These are phyloP conservation scores for Zygosaccharomyces gambellarensis DNA, from an alignment of 805 yeast species.

Conservation along the genomic window DNA sequence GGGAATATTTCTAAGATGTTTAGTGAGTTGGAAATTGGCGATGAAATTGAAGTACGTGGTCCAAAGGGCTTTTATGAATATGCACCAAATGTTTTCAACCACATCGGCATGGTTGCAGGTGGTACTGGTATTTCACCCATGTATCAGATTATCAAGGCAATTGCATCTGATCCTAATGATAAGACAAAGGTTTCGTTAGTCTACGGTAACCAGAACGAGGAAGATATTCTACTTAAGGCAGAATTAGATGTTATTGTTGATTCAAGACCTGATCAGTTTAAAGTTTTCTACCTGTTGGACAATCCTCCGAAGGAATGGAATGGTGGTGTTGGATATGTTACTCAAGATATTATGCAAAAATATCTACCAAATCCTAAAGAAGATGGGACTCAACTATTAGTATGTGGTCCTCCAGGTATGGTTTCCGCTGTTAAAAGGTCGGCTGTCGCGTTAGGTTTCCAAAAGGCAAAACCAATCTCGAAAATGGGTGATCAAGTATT, in stretches of 20 bases:
- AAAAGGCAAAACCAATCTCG: slow-evolving; percentile 82
- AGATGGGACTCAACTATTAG: slow-evolving; percentile 55
- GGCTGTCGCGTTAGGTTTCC: slow-evolving; percentile 67
- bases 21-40: slow-evolving; percentile 71
- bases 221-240: slow-evolving; percentile 72
- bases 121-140: slow-evolving; percentile 97
- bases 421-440: slow-evolving; percentile 77
- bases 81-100: slow-evolving; percentile 67
- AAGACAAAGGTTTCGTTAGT: slow-evolving; percentile 67
- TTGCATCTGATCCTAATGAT: slow-evolving; percentile 71
- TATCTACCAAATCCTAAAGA: slow-evolving; percentile 57
- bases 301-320: slow-evolving; percentile 63
- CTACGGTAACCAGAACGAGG: slow-evolving; percentile 76
- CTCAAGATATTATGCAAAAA: slow-evolving; percentile 62
- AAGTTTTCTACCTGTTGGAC: slow-evolving; percentile 70
- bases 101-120: slow-evolving; percentile 89
- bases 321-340: slow-evolving; percentile 76
- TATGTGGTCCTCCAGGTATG: slow-evolving; percentile 97
- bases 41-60: slow-evolving; percentile 71
- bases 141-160: slow-evolving; percentile 86
- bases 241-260: slow-evolving; percentile 68
- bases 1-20: slow-evolving; percentile 80
- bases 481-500: slow-evolving; percentile 88
- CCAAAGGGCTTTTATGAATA: slow-evolving; percentile 89
- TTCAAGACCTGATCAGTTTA: slow-evolving; percentile 54